These are phyloP conservation scores for Gyromitra esculenta DNA, from an alignment of 2,329 filamentous ascomycete species.

Conservation along the genomic window DNA sequence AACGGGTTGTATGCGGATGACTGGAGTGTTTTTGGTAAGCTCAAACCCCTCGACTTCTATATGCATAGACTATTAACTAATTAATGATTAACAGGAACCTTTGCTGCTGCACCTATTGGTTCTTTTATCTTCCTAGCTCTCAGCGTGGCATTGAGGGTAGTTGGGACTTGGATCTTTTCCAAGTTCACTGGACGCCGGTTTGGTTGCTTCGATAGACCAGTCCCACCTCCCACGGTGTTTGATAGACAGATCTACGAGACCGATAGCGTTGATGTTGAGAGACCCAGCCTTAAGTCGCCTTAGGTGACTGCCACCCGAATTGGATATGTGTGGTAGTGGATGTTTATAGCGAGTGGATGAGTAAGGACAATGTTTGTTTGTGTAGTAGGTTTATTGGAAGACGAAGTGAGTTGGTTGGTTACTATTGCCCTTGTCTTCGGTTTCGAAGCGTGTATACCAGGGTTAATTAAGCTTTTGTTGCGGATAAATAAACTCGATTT, in stretches of 20 bases:
- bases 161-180: conserved; percentile 68
- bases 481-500: too few species aligned
- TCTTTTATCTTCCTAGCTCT: conserved; percentile 76
- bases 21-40: conserved; percentile 78
- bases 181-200: conserved; percentile 71
- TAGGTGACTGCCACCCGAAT: too few species aligned
- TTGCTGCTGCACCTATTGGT: conserved; percentile 80
- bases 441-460: too few species aligned
- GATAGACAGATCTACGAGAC: neutral
- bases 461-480: too few species aligned
- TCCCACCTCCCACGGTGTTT: conserved; percentile 16
- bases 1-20: conserved; percentile 78
- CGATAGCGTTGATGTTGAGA: conserved; percentile 15
- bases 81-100: conserved; percentile 64
- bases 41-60: neutral
- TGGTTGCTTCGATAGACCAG: conserved; percentile 71
- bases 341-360: too few species aligned
- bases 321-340: too few species aligned
- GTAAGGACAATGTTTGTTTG: too few species aligned
- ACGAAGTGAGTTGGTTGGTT: too few species aligned
- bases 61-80: neutral
- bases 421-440: too few species aligned
- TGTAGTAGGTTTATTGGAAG: too few species aligned
- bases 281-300: neutral
- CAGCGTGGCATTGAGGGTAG: conserved; percentile 70